Base-by-base conservation (phyloP, 2,329 filamentous ascomycete species). In the Colletotrichum chrysophilum region DNA sequence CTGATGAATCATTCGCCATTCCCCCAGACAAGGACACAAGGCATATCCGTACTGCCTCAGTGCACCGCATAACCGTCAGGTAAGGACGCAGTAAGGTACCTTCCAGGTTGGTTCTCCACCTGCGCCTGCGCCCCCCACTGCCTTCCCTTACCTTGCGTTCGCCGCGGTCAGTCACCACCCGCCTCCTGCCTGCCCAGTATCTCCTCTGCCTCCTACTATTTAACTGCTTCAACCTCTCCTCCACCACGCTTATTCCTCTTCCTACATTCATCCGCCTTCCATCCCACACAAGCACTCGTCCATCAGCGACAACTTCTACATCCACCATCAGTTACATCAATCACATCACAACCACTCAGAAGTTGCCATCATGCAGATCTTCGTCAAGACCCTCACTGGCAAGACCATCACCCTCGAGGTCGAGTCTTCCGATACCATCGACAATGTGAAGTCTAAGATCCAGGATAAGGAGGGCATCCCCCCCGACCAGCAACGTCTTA, bases 351-450 rank as follows among this genome's bases (percentile, higher is more conserved):
- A 43, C 77, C 78, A 75, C 71, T 13, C 43, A 52, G 65, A 79
- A 80, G 81, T 81, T 83, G 84, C 79, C 87, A 93, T 80, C 86
- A 97, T 98, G 96, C 96, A 98, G 91, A 98, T 98, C 91, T 98
- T 98, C 88, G 96, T 98, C 83, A 98, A 98, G 93, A 98, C 96
- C 81, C 92, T 98, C 82, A 98, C 96, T 87, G 96, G 96, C 83
- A 96, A 96, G 90, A 96, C 94, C 75, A 96, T 96, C 84, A 96
- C 94, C 34, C 87, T 95, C 36, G 94, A 95, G 87, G 94, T 96
- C 28, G 94, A 95, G 84, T 94, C 92, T 0, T 93, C 90, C 30
- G 94, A 95, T 83, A 96, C 94, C 70, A 96, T 96, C 84, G 94
- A 96, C 86, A 96, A 96, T 80, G 95, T 96, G 74, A 96, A 97